A percentile compares a stretch with the other conserved stretches of the same genome.
phyloP scores from a whole-genome alignment of 768 basidiomycete species.

The Calocybe gangraenosa region DNA sequence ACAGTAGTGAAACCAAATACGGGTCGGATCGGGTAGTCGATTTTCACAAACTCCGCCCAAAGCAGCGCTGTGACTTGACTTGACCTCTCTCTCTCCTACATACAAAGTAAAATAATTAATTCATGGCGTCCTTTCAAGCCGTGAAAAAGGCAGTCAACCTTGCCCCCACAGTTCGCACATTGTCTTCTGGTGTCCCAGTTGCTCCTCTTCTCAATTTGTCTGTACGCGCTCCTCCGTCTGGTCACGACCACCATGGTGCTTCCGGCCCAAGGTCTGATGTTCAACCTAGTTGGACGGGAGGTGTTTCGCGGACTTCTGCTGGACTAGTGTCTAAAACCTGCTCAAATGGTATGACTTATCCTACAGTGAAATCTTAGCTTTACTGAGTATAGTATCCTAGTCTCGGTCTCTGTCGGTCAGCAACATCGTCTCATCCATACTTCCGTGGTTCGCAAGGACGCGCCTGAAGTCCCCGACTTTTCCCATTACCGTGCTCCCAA shows the following conservation, averaged over 20 bases:
- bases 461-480: conserved; percentile 87
- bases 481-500: conserved; percentile 72
- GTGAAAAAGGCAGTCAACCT: conserved; percentile 81
- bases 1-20: conserved; percentile 8
- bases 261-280: conserved; percentile 55
- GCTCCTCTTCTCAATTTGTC: conserved; percentile 74
- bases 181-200: conserved; percentile 75
- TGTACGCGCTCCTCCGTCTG: conserved; percentile 56
- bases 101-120: too few species aligned
- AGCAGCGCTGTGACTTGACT: too few species aligned
- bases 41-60: conserved; percentile 28
- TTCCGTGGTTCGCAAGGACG: conserved; percentile 61
- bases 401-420: conserved; percentile 48
- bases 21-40: conserved; percentile 40
- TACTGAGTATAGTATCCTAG: conserved; percentile 25
- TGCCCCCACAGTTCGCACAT: conserved; percentile 73
- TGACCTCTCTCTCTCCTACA: too few species aligned
- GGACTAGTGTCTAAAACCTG: conserved; percentile 66
- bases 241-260: conserved; percentile 56
- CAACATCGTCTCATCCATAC: conserved; percentile 78
- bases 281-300: conserved; percentile 61
- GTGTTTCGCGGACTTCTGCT: conserved; percentile 43
- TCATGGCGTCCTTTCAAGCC: conserved; percentile 70
- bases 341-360: conserved; percentile 57
- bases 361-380: conserved; percentile 7